Percentiles rank a stretch among this genome's conserved stretches.
phyloP scores from a whole-genome alignment of 768 basidiomycete genomes.

The Leccinum subtestaceum region DNA sequence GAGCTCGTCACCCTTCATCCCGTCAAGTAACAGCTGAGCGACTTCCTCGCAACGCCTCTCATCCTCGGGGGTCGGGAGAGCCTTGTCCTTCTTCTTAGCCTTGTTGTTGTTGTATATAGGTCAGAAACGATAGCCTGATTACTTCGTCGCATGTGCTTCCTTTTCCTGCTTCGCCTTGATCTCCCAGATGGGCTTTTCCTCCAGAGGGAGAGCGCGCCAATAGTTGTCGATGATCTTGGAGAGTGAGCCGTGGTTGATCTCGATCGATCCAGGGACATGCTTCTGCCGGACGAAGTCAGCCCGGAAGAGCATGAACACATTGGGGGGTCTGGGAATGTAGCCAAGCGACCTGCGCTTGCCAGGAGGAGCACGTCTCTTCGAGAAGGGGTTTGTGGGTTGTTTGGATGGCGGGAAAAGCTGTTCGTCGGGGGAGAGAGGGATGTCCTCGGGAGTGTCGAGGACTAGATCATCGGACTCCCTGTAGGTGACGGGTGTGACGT shows the following conservation, averaged over 20 bases:
- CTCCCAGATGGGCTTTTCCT: constrained; percentile 75
- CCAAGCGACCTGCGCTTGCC: constrained; percentile 63
- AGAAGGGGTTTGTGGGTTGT: constrained; percentile 35
- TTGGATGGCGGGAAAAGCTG: constrained; percentile 56
- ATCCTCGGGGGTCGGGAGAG: constrained; percentile 20
- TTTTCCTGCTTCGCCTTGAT: constrained; percentile 69
- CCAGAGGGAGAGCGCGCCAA: constrained; percentile 68
- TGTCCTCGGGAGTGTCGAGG: constrained; percentile 26
- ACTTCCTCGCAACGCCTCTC: constrained; percentile 48
- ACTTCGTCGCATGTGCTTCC: constrained; percentile 64
- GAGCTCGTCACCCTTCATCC: constrained; percentile 69
- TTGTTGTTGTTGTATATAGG: constrained; percentile 47
- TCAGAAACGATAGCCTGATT: constrained; percentile 60
- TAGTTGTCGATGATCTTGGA: constrained; percentile 52
- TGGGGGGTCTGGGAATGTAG: constrained; percentile 28
- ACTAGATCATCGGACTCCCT: constrained; percentile 33
- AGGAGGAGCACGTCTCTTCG: constrained; percentile 51
- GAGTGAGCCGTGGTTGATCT: constrained; percentile 47
- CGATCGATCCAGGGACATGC: constrained; percentile 51
- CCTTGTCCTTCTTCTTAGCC: constrained; percentile 38
- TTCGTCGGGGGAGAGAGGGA: constrained; percentile 32
- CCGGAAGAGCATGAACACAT: constrained; percentile 39
- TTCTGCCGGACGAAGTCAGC: constrained; percentile 40
- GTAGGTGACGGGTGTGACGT: constrained; percentile 55
- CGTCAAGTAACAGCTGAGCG: constrained; percentile 60